Evolutionary conservation across 2,329 filamentous ascomycete genomes (phyloP).

Genomic region (Sclerotinia borealis): DNA sequence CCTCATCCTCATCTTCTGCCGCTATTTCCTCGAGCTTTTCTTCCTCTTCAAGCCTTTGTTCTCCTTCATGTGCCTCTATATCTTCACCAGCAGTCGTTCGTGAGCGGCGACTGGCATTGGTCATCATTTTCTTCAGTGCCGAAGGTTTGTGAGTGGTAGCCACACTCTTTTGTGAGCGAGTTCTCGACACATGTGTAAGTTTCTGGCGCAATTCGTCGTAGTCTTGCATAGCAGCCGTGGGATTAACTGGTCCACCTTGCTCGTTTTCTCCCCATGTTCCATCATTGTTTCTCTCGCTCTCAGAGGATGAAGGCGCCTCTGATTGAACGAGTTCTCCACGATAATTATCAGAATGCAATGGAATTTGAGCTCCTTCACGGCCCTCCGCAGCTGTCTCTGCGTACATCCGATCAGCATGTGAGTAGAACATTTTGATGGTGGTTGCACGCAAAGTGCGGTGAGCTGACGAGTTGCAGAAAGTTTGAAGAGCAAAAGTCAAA

Average conservation of each 20-base stretch:
- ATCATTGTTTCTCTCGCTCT: conserved; percentile 25
- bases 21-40: conserved; percentile 21
- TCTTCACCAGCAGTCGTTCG: conserved; percentile 27
- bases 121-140: conserved; percentile 14
- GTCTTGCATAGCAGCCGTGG: conserved; percentile 51
- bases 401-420: conserved; percentile 25
- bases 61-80: conserved; percentile 24
- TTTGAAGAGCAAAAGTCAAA: not conserved
- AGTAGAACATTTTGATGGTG: conserved; percentile 23
- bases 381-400: conserved; percentile 16
- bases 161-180: conserved; percentile 23
- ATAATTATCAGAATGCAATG: conserved; percentile 25
- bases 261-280: conserved; percentile 60
- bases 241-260: conserved; percentile 42
- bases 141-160: conserved; percentile 6
- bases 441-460: conserved; percentile 1
- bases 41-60: conserved; percentile 24
- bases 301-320: conserved; percentile 16
- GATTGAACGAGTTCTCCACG: conserved; percentile 12
- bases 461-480: not conserved
- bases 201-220: conserved; percentile 51
- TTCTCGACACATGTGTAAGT: conserved; percentile 46
- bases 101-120: conserved; percentile 14
- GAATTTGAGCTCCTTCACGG: conserved; percentile 19
- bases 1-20: conserved; percentile 39